phyloP scores from a whole-genome alignment of 164 flowering plant genomes.

The Kingdonia uniflora region DNA sequence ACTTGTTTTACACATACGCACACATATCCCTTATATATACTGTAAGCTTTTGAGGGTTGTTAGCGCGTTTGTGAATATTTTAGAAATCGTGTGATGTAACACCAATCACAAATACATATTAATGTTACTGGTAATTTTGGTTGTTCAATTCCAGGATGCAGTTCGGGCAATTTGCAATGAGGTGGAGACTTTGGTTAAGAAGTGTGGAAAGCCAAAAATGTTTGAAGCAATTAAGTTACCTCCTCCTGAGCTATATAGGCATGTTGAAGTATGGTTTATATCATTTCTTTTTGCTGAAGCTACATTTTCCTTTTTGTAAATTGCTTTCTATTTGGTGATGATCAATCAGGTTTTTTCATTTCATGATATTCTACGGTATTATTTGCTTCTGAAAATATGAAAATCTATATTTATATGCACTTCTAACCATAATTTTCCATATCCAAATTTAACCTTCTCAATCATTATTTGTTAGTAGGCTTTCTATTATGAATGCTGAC shows the following conservation, averaged over 20 bases:
- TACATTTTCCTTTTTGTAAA: neutral
- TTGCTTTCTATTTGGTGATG: no score
- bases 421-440: no score
- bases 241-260: slow-evolving; percentile 83
- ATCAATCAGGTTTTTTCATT: no score
- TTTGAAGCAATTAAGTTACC: slow-evolving; percentile 88
- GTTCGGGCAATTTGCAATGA: slow-evolving; percentile 72
- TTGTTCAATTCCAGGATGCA: slow-evolving; percentile 45
- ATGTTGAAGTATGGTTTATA: slow-evolving; percentile 65
- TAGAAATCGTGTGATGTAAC: neutral
- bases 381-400: no score
- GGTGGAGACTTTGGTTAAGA: slow-evolving; percentile 60
- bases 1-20: no score
- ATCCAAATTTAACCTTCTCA: no score
- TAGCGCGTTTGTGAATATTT: neutral
- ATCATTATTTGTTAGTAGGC: no score
- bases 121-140: neutral
- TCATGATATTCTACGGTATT: no score
- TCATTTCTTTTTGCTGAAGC: slow-evolving; percentile 4
- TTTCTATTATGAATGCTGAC: no score
- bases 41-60: no score
- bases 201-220: slow-evolving; percentile 91
- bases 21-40: no score
- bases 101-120: neutral
- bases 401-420: no score